Evolutionary conservation across 169 alveolate species (phyloP).

Genomic region (Plasmodium adleri): DNA sequence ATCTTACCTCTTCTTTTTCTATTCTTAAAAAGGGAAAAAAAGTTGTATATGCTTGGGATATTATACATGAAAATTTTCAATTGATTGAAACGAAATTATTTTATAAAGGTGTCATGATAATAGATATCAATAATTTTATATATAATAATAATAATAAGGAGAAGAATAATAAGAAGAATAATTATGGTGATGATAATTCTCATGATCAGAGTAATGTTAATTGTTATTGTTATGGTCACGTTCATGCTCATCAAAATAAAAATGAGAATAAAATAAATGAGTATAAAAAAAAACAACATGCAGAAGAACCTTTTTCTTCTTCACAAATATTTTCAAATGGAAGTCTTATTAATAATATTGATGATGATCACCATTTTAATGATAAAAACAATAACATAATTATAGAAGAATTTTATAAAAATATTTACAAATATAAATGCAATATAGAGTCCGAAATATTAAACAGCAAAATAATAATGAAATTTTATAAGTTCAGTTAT

Average conservation of each 20-base stretch:
- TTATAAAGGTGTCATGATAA: slow-evolving; percentile 29
- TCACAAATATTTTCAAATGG: not conserved
- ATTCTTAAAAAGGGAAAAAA: slow-evolving; percentile 41
- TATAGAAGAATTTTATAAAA: slow-evolving; percentile 8
- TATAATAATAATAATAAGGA: not conserved
- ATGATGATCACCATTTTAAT: not conserved
- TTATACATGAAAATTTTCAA: slow-evolving; percentile 13
- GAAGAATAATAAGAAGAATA: not conserved
- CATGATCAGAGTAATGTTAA: not conserved
- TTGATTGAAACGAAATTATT: not conserved
- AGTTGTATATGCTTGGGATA: not conserved
- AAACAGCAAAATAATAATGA: slow-evolving; percentile 40
- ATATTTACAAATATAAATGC: not conserved
- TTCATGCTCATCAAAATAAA: not conserved
- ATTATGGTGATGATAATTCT: not conserved
- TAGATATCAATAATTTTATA: not conserved
- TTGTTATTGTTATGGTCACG: not conserved
- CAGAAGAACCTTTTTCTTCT: not conserved
- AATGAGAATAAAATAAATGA: not conserved
- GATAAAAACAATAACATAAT: not conserved
- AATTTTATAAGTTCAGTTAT: slow-evolving; percentile 69
- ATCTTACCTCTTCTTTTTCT: slow-evolving; percentile 16
- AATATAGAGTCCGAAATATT: slow-evolving; percentile 48
- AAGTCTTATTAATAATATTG: no score
- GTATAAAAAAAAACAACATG: not conserved